Evolutionary conservation across 2,329 filamentous ascomycete species (phyloP).

Genomic region (Phaeomoniella chlamydospora): DNA sequence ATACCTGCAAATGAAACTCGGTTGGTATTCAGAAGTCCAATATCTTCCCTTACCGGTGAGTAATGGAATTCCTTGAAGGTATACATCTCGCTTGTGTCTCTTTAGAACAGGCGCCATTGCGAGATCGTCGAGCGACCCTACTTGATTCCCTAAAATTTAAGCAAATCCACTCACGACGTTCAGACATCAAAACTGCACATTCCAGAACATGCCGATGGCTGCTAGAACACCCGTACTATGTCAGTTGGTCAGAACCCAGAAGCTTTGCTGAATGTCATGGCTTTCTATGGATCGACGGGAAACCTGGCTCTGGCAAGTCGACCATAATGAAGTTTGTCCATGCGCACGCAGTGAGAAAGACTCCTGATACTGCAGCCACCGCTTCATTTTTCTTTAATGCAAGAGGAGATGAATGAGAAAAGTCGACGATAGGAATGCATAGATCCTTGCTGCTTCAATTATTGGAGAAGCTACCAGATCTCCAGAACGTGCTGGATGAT

Average conservation of each 20-base stretch:
- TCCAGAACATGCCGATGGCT: slow-evolving; percentile 28
- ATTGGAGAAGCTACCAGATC: slow-evolving; percentile 17
- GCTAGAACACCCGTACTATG: slow-evolving; percentile 18
- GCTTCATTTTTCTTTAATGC: slow-evolving; percentile 38
- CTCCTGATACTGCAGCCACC: slow-evolving; percentile 8
- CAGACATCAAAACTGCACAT: slow-evolving; percentile 22
- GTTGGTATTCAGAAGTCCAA: neutral
- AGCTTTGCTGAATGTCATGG: slow-evolving; percentile 12
- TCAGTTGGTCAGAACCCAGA: slow-evolving; percentile 20
- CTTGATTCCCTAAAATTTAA: slow-evolving; percentile 21
- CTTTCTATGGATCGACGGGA: slow-evolving; percentile 23
- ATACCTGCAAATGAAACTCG: neutral
- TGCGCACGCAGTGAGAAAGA: slow-evolving; percentile 7
- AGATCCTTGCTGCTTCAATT: slow-evolving; percentile 35
- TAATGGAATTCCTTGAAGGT: too few relatives aligned
- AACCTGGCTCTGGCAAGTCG: slow-evolving; percentile 27
- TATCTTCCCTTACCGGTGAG: too few relatives aligned
- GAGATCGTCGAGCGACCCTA: slow-evolving; percentile 8
- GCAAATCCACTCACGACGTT: slow-evolving; percentile 23
- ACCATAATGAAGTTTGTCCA: slow-evolving; percentile 30
- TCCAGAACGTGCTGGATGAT: slow-evolving; percentile 19
- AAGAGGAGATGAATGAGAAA: slow-evolving; percentile 28
- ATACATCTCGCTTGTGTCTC: too few relatives aligned
- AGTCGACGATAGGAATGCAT: slow-evolving; percentile 32
- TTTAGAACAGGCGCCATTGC: neutral